Evolutionary conservation across 306 rosid genomes (phyloP).

Genomic region (Mimosa bimucronata): DNA sequence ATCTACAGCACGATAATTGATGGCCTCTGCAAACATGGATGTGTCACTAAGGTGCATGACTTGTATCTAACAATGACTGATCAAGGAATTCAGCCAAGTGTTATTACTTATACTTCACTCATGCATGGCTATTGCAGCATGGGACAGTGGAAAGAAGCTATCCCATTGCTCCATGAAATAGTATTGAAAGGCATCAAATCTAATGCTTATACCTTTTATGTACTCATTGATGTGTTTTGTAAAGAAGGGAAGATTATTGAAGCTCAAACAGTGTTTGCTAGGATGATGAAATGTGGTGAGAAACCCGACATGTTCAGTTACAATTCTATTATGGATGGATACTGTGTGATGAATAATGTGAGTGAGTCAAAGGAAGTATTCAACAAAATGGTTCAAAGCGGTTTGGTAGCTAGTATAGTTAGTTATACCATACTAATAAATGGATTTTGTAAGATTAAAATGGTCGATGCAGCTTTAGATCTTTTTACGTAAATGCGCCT

Average conservation of each 20-base stretch:
- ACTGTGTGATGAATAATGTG: too few relatives aligned
- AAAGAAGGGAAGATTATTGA: neutral
- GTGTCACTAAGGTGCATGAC: neutral
- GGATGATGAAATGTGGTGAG: too few relatives aligned
- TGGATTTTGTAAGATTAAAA: too few relatives aligned
- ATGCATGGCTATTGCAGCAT: neutral
- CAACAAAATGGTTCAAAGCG: too few relatives aligned
- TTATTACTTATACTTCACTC: neutral
- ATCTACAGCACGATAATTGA: neutral
- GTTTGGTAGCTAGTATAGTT: too few relatives aligned
- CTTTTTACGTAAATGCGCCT: neutral
- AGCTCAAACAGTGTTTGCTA: too few relatives aligned
- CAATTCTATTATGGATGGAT: too few relatives aligned
- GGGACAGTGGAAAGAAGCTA: neutral
- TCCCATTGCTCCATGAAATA: neutral
- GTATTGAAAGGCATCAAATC: neutral
- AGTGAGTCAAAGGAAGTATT: too few relatives aligned
- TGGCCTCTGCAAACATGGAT: neutral
- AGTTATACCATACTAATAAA: too few relatives aligned
- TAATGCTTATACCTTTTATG: neutral
- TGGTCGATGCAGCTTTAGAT: neutral
- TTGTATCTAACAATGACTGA: neutral
- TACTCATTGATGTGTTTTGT: neutral
- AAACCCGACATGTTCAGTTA: too few relatives aligned
- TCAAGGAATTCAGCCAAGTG: neutral